A percentile compares a stretch with the other conserved stretches of the same genome.
These are phyloP conservation scores for Coprinopsis cinerea DNA, from an alignment of 768 basidiomycete species.

Conservation along the genomic window DNA sequence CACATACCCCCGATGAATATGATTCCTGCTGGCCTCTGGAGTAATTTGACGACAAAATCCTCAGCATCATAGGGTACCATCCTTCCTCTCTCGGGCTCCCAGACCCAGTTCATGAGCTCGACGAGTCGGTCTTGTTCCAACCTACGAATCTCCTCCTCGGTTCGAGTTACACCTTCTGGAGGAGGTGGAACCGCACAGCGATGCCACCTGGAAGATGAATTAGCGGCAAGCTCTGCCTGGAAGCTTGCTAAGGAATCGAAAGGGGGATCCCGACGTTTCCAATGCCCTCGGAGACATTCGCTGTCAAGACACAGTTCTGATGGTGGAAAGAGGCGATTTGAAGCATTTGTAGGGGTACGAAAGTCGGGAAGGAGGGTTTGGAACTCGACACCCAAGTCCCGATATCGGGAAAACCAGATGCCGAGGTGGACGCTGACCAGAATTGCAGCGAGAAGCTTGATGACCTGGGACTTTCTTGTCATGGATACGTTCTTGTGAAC, in stretches of 20 bases:
- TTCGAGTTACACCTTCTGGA: constrained; percentile 1
- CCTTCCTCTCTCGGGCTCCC: constrained; percentile 12
- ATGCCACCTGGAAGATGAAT: constrained; percentile 1
- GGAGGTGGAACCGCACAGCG: background rate
- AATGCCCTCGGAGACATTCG: constrained; percentile 12
- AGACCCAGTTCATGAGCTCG: constrained; percentile 16
- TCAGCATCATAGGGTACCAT: constrained; percentile 12
- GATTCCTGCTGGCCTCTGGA: constrained; percentile 15
- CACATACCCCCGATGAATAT: constrained; percentile 16
- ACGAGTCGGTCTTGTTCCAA: constrained; percentile 13
- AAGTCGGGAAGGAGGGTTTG: background rate
- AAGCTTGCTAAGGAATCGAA: constrained; percentile 13
- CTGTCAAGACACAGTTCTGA: constrained; percentile 6
- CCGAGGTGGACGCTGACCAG: background rate
- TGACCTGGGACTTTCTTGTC: background rate
- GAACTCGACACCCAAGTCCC: background rate
- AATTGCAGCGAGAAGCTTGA: background rate
- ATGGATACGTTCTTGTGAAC: too few species aligned
- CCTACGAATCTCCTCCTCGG: constrained; percentile 6
- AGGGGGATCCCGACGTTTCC: constrained; percentile 13
- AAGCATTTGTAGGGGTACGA: background rate
- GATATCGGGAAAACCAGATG: background rate
- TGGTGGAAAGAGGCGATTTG: background rate
- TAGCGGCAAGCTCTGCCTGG: constrained; percentile 9
- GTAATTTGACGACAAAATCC: constrained; percentile 14